Percentiles rank a stretch among this genome's conserved stretches.
Evolutionary conservation across 2,329 filamentous ascomycete genomes (phyloP).

Genomic region (Cryphonectria parasitica): DNA sequence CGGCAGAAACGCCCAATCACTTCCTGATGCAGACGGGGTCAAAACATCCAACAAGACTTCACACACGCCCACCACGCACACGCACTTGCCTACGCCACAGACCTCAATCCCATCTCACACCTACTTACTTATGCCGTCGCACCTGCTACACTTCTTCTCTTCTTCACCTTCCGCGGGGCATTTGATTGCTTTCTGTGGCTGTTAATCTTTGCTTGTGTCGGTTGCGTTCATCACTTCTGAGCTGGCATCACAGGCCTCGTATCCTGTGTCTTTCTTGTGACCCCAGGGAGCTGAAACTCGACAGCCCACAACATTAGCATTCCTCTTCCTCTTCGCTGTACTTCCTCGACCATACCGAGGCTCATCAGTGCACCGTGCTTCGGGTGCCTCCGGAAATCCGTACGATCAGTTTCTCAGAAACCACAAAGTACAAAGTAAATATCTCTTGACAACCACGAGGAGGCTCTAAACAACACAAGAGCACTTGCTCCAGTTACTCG

Average conservation of each 20-base stretch:
- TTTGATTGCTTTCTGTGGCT: background rate
- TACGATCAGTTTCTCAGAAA: background rate
- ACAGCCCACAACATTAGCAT: background rate
- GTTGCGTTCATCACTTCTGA: background rate
- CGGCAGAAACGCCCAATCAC: constrained; percentile 20
- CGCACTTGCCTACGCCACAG: background rate
- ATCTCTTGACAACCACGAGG: background rate
- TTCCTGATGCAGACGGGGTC: constrained; percentile 15
- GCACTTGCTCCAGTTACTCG: background rate
- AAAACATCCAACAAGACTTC: constrained; percentile 12
- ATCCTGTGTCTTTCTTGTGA: background rate
- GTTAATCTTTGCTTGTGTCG: background rate
- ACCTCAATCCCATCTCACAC: background rate
- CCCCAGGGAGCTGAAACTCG: background rate
- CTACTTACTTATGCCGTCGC: background rate
- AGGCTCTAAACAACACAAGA: constrained; percentile 3
- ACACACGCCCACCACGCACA: background rate
- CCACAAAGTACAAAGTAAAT: background rate
- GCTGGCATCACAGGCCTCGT: background rate
- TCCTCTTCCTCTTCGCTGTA: background rate
- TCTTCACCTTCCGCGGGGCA: background rate
- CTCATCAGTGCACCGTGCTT: background rate
- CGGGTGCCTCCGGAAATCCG: background rate
- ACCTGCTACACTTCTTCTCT: background rate
- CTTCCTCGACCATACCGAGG: background rate